Evolutionary conservation across 2,329 filamentous ascomycete genomes (phyloP).

Genomic region (Stagonosporopsis vannaccii): DNA sequence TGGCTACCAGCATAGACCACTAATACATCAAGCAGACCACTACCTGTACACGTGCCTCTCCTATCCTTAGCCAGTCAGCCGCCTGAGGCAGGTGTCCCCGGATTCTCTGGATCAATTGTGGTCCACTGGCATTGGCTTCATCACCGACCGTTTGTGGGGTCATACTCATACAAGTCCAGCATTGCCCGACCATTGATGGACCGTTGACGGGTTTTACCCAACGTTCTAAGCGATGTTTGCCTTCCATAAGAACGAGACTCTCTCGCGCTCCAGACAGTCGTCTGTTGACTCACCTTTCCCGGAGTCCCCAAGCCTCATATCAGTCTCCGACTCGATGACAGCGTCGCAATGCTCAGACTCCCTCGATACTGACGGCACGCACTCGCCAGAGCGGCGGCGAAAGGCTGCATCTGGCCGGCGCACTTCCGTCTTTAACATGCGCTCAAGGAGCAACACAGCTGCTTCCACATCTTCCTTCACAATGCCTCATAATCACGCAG

Average conservation of each 20-base stretch:
- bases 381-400: constrained; percentile 42
- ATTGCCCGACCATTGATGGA: constrained; percentile 33
- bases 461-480: constrained; percentile 43
- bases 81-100: constrained; percentile 35
- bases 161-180: constrained; percentile 31
- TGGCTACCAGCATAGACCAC: constrained; percentile 31
- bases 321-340: constrained; percentile 33
- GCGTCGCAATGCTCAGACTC: constrained; percentile 35
- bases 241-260: constrained; percentile 45
- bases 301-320: constrained; percentile 29
- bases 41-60: constrained; percentile 8
- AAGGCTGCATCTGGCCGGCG: constrained; percentile 35
- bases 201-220: constrained; percentile 17
- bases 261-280: constrained; percentile 42
- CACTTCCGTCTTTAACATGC: constrained; percentile 47
- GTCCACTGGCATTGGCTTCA: constrained; percentile 27
- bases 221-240: constrained; percentile 42
- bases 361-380: constrained; percentile 35
- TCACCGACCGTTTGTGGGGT: constrained; percentile 30
- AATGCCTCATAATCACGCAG: constrained; percentile 30
- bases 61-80: constrained; percentile 33
- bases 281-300: constrained; percentile 42
- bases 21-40: constrained; percentile 34
- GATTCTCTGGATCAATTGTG: constrained; percentile 36
- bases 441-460: constrained; percentile 49